Base-by-base conservation (phyloP, 371 early-diverging fungal species). In the Mucor irregularis region DNA sequence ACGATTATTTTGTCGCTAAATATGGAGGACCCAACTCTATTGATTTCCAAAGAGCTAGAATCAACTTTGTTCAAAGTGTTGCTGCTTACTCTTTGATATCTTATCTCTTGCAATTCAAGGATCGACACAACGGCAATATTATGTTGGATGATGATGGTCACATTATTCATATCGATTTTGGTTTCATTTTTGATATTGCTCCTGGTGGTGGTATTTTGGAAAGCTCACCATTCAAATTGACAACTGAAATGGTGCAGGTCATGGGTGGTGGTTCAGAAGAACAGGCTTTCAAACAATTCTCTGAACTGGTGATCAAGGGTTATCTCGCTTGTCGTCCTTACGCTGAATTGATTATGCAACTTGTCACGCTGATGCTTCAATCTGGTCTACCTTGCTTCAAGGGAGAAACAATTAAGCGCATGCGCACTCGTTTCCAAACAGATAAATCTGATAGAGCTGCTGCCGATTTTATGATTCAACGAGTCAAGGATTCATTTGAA, bases 71-170 rank as follows among this genome's bases (percentile, higher is more conserved):
- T 22, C 90, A 93, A 66, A 93, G 94, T 55, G 84, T 95, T 25
- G 99, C 99, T 2, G 97, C 99, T n/a, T 99, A 98, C 69, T 97
- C 98, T 3, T 82, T 99, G 17, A 88, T 99, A 31, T 85, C 93
- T 25, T 99, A 96, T 76, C 50, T 99, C 50, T 80, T 99, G 29
- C 95, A 96, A 67, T 92, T 99, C 73, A 99, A 99, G 73, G 99
- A 99, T 79, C 85, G 99, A 14, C 99, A 99, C 76, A 99, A 99
- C 70, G 99, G 99, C 44, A 99, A 99, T 71, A 98, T 99, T 57
- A 98, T 99, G 99, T 74, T 99, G 54, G 98, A 99, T 62, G 91
- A 94, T 51, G 81, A 89, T 45, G 99, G 99, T 0, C 97, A 98
- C 69, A 87, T 99, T 22, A 83, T 99, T 59, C 99, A 99, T 69